A percentile compares a stretch with the other conserved stretches of the same genome.
phyloP scores from a whole-genome alignment of 2,329 filamentous ascomycete genomes.

The Emmonsia crescens region DNA sequence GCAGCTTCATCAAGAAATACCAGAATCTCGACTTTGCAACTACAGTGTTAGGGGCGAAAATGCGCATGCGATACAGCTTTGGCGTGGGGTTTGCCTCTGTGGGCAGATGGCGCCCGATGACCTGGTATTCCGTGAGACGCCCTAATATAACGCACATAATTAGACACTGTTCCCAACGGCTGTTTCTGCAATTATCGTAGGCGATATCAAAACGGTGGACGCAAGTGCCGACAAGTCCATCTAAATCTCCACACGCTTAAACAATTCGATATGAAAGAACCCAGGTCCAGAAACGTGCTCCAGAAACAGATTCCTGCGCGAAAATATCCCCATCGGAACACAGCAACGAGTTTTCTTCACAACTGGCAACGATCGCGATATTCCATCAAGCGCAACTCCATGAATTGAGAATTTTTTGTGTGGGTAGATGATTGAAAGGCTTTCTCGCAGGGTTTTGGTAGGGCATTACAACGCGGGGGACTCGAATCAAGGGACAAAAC shows the following conservation, averaged over 20 bases:
- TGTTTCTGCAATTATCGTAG: background rate
- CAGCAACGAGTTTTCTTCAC: background rate
- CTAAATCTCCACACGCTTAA: background rate
- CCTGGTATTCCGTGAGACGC: slow-evolving; percentile 99
- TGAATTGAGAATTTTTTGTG: background rate
- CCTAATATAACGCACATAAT: slow-evolving; percentile 46
- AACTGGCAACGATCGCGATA: background rate
- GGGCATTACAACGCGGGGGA: slow-evolving; percentile 10
- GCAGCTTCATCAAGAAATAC: slow-evolving; percentile 99
- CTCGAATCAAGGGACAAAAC: slow-evolving; percentile 27
- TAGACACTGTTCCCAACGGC: slow-evolving; percentile 17
- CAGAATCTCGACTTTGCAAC: slow-evolving; percentile 99
- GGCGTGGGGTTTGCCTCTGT: slow-evolving; percentile 93
- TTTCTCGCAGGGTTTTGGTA: slow-evolving; percentile 21
- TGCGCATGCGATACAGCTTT: slow-evolving; percentile 99
- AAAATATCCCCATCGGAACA: background rate
- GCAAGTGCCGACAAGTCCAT: background rate
- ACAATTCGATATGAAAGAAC: background rate
- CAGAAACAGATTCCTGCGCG: background rate
- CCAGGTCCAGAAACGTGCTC: background rate
- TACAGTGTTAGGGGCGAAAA: slow-evolving; percentile 95
- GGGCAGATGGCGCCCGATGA: slow-evolving; percentile 98
- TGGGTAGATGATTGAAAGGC: background rate
- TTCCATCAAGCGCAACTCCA: background rate
- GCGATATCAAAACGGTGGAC: background rate